Evolutionary conservation across 257 asterid species (phyloP).

Genomic region (Jaltomata sinuosa): DNA sequence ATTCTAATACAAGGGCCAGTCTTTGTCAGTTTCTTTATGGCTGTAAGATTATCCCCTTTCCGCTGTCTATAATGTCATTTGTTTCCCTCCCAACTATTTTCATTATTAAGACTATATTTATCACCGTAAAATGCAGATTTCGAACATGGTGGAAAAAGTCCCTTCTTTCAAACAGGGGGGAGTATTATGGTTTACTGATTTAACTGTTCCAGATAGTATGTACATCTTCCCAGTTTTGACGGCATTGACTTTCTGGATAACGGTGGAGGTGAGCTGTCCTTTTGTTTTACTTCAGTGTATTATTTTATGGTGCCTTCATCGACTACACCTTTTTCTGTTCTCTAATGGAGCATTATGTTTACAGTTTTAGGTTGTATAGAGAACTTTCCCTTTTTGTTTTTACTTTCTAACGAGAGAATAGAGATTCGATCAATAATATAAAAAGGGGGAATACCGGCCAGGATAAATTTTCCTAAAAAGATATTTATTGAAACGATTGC

Average conservation of each 20-base stretch:
- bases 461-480: not conserved
- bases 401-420: not conserved
- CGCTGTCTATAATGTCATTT: not conserved
- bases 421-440: not conserved
- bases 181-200: constrained; percentile 76
- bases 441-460: not conserved
- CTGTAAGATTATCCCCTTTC: constrained; percentile 46
- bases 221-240: constrained; percentile 70
- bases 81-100: not conserved
- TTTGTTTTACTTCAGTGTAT: not conserved
- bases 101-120: not conserved
- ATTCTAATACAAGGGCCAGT: constrained; percentile 67
- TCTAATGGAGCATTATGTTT: not conserved
- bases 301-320: not conserved
- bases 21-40: constrained; percentile 74
- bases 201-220: constrained; percentile 77
- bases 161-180: constrained; percentile 95
- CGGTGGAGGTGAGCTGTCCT: constrained; percentile 66
- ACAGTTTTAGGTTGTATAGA: not conserved
- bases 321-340: not conserved
- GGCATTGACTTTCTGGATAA: constrained; percentile 81
- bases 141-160: constrained; percentile 76
- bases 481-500: not conserved
- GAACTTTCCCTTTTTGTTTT: not conserved
- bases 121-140: constrained; percentile 37